Percentiles rank a stretch among this genome's conserved stretches.
Conservation (phyloP, 1,284 basidiomycete species). For the Coriolopsis trogii region DNA sequence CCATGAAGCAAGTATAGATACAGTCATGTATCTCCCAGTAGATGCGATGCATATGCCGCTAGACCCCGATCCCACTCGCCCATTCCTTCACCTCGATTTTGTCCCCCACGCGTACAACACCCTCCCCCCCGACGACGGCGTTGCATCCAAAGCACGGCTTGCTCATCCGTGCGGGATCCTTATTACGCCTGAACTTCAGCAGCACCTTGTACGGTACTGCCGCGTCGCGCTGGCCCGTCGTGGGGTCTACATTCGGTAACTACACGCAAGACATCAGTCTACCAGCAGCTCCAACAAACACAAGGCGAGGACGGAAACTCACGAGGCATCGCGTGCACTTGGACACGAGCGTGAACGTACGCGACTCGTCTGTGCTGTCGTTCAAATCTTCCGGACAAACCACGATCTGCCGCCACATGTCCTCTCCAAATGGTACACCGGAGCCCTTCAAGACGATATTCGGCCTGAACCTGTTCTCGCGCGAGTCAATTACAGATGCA, state of each 20-base stretch:
- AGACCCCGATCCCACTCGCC: constrained; percentile 26
- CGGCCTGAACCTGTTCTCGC: constrained; percentile 60
- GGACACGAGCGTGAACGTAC: constrained; percentile 58
- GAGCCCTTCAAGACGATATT: constrained; percentile 70
- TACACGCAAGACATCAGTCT: constrained; percentile 30
- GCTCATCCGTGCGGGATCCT: constrained; percentile 49
- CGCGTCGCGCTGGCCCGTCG: constrained; percentile 64
- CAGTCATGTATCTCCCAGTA: not conserved
- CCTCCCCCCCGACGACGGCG: constrained; percentile 49
- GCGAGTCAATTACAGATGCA: not conserved
- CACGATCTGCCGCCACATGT: constrained; percentile 59
- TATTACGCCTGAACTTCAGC: constrained; percentile 64
- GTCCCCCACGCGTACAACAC: constrained; percentile 61
- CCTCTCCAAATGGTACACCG: constrained; percentile 50
- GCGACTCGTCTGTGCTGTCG: constrained; percentile 25
- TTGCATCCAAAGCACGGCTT: constrained; percentile 69
- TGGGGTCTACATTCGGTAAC: constrained; percentile 73
- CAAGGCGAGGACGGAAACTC: constrained; percentile 30
- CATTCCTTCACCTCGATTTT: constrained; percentile 50
- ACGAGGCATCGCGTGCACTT: constrained; percentile 75
- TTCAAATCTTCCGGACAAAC: constrained; percentile 38
- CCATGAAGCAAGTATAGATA: no score
- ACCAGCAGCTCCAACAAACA: not conserved
- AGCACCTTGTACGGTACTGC: constrained; percentile 76
- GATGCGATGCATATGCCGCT: not conserved